Percentiles rank a stretch among this genome's conserved stretches.
Evolutionary conservation across 2,329 filamentous ascomycete genomes (phyloP).

Genomic region (Gremmenia infestans): DNA sequence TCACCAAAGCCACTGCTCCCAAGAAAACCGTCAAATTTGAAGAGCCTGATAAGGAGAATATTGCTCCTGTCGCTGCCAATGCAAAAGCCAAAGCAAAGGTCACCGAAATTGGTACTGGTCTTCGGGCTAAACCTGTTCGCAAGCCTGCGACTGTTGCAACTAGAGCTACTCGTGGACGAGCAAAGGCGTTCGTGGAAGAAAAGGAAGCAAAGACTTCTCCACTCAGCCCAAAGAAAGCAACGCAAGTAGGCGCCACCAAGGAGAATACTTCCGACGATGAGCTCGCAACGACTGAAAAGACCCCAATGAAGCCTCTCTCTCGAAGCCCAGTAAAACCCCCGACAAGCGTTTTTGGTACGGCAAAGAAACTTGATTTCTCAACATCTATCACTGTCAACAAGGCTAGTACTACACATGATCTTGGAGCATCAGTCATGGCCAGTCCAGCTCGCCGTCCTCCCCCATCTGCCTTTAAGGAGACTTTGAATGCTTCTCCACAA

Average conservation of each 20-base stretch:
- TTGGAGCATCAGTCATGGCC: slow-evolving; percentile 37
- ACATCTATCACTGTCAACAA: slow-evolving; percentile 29
- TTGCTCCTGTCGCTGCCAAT: slow-evolving; percentile 41
- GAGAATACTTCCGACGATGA: slow-evolving; percentile 55
- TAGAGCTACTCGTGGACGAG: slow-evolving; percentile 27
- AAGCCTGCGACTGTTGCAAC: slow-evolving; percentile 35
- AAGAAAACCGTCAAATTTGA: slow-evolving; percentile 62
- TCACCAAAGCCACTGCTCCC: slow-evolving; percentile 40
- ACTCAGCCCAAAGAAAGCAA: slow-evolving; percentile 61
- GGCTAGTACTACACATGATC: slow-evolving; percentile 34
- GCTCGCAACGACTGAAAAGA: slow-evolving; percentile 47
- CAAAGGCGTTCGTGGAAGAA: slow-evolving; percentile 29
- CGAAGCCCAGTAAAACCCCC: slow-evolving; percentile 52
- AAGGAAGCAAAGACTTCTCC: slow-evolving; percentile 42
- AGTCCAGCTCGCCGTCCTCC: slow-evolving; percentile 54
- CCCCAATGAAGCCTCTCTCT: slow-evolving; percentile 47
- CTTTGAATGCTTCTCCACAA: slow-evolving; percentile 53
- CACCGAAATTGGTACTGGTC: slow-evolving; percentile 33
- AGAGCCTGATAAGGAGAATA: slow-evolving; percentile 58
- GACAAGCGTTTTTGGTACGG: slow-evolving; percentile 27
- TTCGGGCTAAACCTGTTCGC: slow-evolving; percentile 45
- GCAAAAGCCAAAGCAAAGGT: slow-evolving; percentile 35
- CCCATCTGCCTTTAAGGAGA: slow-evolving; percentile 48
- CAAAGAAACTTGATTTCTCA: slow-evolving; percentile 35
- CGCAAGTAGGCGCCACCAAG: slow-evolving; percentile 44